Conservation (phyloP, 192 early-diverging fungal genomes). For the Backusella sp. region DNA sequence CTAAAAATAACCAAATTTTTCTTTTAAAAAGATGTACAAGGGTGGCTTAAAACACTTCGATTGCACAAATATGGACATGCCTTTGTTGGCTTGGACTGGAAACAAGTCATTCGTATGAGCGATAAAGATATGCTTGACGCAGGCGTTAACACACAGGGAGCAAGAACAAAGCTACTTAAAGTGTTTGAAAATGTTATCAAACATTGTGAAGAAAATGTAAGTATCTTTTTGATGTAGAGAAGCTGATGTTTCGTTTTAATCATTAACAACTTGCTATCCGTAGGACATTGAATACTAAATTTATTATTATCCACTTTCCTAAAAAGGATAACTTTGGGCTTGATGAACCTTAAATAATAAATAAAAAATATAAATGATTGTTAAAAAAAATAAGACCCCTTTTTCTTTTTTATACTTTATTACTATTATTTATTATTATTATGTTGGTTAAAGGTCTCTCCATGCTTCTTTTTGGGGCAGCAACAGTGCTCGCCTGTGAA, state of each 20-base stretch:
- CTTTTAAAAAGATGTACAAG: conserved; percentile 28
- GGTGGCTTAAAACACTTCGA: conserved; percentile 33
- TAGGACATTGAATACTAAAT: conserved; percentile 26
- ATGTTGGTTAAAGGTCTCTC: conserved; percentile 8
- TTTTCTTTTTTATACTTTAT: conserved; percentile 1
- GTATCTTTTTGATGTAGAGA: conserved; percentile 12
- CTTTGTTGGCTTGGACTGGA: conserved; percentile 31
- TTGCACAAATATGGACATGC: conserved; percentile 39
- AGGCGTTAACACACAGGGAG: conserved; percentile 36
- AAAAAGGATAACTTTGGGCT: conserved; percentile 6
- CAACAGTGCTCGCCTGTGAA: conserved; percentile 44
- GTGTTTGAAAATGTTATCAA: conserved; percentile 38
- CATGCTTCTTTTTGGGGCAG: not conserved
- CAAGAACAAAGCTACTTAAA: conserved; percentile 34
- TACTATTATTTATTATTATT: conserved; percentile 13
- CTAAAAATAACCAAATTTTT: not conserved
- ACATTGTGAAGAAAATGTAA: conserved; percentile 34
- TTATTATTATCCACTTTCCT: conserved; percentile 3
- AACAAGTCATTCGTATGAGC: conserved; percentile 30
- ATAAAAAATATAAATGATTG: conserved; percentile 2
- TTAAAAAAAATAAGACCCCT: not conserved
- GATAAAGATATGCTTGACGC: conserved; percentile 29
- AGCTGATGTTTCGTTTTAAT: not conserved
- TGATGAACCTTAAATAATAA: conserved; percentile 4
- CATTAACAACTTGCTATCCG: not conserved